These are phyloP conservation scores for Globisporangium sylvaticum DNA, from an alignment of 352 stramenopile species.

Conservation along the genomic window DNA sequence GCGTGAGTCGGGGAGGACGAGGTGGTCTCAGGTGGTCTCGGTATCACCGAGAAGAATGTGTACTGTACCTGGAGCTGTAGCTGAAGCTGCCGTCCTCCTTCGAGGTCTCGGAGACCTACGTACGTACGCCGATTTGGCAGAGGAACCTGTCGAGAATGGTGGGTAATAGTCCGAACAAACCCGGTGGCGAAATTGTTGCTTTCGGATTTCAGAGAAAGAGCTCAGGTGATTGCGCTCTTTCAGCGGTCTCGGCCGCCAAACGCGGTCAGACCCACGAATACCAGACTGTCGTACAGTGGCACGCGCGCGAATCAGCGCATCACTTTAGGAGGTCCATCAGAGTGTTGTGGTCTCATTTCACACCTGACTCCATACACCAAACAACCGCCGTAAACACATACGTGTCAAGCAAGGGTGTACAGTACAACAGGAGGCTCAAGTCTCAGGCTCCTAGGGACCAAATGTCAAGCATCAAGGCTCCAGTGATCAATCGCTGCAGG, in stretches of 20 bases:
- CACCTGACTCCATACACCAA: not conserved
- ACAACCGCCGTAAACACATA: no score
- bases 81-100: not conserved
- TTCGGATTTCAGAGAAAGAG: not conserved
- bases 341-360: not conserved
- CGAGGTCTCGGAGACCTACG: not conserved
- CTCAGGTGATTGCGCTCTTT: not conserved
- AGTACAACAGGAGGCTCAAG: no score
- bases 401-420: no score
- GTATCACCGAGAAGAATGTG: not conserved
- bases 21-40: no score
- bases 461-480: no score
- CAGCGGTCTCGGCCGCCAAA: not conserved
- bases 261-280: not conserved
- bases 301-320: not conserved
- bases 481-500: no score
- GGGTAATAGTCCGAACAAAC: not conserved
- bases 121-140: not conserved
- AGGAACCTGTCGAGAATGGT: not conserved
- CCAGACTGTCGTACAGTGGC: slow-evolving; percentile 1
- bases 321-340: not conserved
- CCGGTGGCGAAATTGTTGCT: not conserved
- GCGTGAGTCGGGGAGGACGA: not conserved
- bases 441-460: no score
- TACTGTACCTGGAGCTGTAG: not conserved